These are phyloP conservation scores for Puya raimondii DNA, from an alignment of 176 grass and related monocot species.

Conservation along the genomic window DNA sequence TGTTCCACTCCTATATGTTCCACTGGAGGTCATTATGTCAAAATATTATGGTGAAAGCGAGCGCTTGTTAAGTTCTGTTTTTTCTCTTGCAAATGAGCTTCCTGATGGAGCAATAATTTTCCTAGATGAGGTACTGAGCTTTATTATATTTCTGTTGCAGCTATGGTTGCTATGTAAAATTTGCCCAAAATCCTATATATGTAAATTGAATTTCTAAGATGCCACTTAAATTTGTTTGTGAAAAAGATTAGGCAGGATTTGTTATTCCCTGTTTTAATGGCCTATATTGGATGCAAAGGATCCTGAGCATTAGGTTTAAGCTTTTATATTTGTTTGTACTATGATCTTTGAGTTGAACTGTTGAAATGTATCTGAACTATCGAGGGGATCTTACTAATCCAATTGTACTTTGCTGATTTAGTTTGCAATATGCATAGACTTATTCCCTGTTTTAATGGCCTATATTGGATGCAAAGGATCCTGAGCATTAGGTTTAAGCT, in stretches of 20 bases:
- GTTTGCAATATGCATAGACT: no score
- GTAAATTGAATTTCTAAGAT: neutral
- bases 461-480: neutral
- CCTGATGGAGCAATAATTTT: slow-evolving; percentile 89
- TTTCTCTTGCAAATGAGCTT: slow-evolving; percentile 94
- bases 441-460: no score
- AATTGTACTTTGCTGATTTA: no score
- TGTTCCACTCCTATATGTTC: slow-evolving; percentile 87
- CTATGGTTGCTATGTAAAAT: neutral
- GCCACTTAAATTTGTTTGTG: neutral
- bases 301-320: neutral
- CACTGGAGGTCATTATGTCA: slow-evolving; percentile 89
- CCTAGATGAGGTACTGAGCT: slow-evolving; percentile 67
- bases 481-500: neutral
- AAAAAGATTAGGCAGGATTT: neutral
- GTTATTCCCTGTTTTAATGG: neutral
- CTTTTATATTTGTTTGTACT: neutral
- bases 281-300: neutral
- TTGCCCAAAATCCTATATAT: neutral
- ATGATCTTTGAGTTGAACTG: neutral
- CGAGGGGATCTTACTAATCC: no score
- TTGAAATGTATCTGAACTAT: neutral
- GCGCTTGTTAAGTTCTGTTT: slow-evolving; percentile 72
- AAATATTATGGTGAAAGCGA: slow-evolving; percentile 99
- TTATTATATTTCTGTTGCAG: neutral